phyloP scores from a whole-genome alignment of 139 green algal species.

The Picochlorum costavermella region DNA sequence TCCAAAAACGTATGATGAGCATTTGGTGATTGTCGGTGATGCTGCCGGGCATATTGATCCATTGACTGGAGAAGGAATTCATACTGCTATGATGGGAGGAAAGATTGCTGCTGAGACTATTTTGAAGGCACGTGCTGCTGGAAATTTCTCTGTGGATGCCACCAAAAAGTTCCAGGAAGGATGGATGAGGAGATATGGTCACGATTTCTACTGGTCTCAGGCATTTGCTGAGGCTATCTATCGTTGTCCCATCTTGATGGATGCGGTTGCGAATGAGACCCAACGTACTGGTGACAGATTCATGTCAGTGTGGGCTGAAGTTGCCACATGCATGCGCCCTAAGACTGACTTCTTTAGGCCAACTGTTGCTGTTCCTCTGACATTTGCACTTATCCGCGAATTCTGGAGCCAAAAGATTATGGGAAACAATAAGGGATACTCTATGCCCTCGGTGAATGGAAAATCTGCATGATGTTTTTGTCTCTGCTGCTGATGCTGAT shows the following conservation, averaged over 20 bases:
- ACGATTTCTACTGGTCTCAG: constrained; percentile 74
- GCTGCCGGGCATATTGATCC: constrained; percentile 87
- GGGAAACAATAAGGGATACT: background rate
- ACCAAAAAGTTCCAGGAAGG: constrained; percentile 52
- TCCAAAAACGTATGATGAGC: constrained; percentile 64
- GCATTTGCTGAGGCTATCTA: constrained; percentile 42
- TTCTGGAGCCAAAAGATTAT: constrained; percentile 68
- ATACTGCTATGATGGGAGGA: constrained; percentile 90
- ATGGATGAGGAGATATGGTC: constrained; percentile 62
- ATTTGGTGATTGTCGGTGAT: constrained; percentile 83
- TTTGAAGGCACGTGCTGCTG: constrained; percentile 56
- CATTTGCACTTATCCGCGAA: constrained; percentile 74
- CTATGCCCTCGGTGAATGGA: constrained; percentile 5
- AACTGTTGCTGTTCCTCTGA: constrained; percentile 67
- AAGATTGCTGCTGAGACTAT: constrained; percentile 74
- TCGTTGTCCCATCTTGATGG: constrained; percentile 65
- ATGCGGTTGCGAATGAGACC: constrained; percentile 77
- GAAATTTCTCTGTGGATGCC: constrained; percentile 56
- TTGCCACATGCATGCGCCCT: constrained; percentile 85
- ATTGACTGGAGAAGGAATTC: constrained; percentile 71
- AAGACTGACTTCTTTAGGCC: constrained; percentile 89
- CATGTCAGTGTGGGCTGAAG: constrained; percentile 82
- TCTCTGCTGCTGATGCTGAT: no score
- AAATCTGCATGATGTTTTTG: background rate
- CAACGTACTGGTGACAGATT: constrained; percentile 67